These are phyloP conservation scores for Alternaria panax DNA, from an alignment of 2,329 filamentous ascomycete genomes.

Conservation along the genomic window DNA sequence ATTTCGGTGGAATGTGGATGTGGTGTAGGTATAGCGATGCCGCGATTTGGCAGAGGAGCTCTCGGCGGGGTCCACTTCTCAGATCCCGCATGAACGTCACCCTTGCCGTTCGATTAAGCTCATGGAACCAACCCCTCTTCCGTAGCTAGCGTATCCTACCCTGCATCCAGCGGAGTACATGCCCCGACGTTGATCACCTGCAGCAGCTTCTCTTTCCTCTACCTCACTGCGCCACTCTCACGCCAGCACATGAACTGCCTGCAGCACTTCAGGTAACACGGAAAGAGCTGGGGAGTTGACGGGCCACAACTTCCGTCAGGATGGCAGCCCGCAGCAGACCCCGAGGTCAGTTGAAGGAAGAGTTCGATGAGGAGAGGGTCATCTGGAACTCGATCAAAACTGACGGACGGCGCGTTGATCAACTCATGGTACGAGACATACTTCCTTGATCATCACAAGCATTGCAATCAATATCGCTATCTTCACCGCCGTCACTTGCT, in stretches of 20 bases:
- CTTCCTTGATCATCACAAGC: not conserved
- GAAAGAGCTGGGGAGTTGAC: slow-evolving; percentile 18
- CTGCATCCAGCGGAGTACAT: slow-evolving; percentile 20
- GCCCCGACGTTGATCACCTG: slow-evolving; percentile 7
- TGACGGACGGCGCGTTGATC: slow-evolving; percentile 56
- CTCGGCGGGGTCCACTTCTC: slow-evolving; percentile 18
- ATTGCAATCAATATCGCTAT: not conserved
- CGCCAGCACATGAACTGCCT: slow-evolving; percentile 18
- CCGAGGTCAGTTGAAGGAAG: slow-evolving; percentile 56
- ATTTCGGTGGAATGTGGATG: slow-evolving; percentile 6
- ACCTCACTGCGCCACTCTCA: slow-evolving; percentile 1
- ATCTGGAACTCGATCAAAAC: slow-evolving; percentile 59
- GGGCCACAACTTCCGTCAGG: slow-evolving; percentile 16
- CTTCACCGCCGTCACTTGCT: not conserved
- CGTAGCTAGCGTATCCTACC: slow-evolving; percentile 28
- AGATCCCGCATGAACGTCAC: slow-evolving; percentile 27
- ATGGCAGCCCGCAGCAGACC: slow-evolving; percentile 58
- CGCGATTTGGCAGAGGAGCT: slow-evolving; percentile 14
- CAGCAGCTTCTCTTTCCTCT: slow-evolving; percentile 10
- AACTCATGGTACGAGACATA: slow-evolving; percentile 53
- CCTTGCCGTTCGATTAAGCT: slow-evolving; percentile 32
- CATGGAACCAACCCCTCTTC: slow-evolving; percentile 28
- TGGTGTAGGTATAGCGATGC: slow-evolving; percentile 16
- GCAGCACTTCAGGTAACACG: slow-evolving; percentile 14
- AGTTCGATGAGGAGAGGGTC: slow-evolving; percentile 59